Base-by-base conservation (phyloP, 257 asterid species). In the Solanum lycopersicoides region DNA sequence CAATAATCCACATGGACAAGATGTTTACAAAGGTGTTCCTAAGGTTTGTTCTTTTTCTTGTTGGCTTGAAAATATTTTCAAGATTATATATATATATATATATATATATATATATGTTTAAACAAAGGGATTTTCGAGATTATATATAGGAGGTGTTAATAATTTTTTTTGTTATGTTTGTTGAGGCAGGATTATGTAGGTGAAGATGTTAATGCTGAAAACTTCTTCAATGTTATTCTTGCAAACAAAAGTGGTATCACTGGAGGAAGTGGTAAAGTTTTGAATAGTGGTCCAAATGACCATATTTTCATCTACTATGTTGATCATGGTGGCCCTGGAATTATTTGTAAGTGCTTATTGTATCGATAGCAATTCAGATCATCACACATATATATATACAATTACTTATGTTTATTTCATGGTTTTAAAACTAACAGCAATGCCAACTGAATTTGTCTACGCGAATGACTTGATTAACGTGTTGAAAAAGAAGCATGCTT, bases 311-410 rank as follows among this genome's bases (percentile, higher is more conserved):
- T 97, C 79, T 97, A 91, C 89, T 97, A 96, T 88, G 85, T 99
- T 5, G 99, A 97, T 89, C 99, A 96, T 84, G 99, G 99, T 79
- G 98, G 98, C 76, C 98, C 99, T 86, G 99, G 98, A n/a, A 93
- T 96, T 21, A 95, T 97, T 74, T 97, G 99, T 97, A 63, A 89
- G 97, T 89, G 34, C 4, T 23, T 45, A 53, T 53, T 53, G 60
- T 53, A 53, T 53, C 23, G 23, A 50, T 53, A 53, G 9, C 23
- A 53, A 53, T 53, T 53, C 9, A 25, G 32, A 63, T 63, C 30
- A 11, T 30, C 3, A 15, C 72, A 65, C 4, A 32, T 16, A 18
- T 20, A 35, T 11, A 41, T 41, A 41, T 3, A 65, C 28, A 3
- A 28, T 1, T 66, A 65, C 16, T 5, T 65, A 11, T 65, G 34